A percentile compares a stretch with the other conserved stretches of the same genome.
phyloP scores from a whole-genome alignment of 164 flowering plant genomes.

The Magnolia kwangsiensis region DNA sequence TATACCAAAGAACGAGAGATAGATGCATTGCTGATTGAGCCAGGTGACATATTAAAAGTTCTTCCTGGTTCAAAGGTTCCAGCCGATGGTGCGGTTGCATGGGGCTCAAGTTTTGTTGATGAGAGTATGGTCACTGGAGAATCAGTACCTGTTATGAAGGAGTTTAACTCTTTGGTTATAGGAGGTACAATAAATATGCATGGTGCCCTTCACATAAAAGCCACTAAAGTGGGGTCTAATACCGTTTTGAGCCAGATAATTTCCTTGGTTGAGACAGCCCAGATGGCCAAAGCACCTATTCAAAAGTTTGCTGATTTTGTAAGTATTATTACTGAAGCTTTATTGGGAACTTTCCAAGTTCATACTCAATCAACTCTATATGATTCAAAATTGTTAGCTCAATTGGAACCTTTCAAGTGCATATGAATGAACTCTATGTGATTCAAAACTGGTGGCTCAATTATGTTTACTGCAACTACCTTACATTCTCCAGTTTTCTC shows the following conservation, averaged over 20 bases:
- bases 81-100: constrained; percentile 78
- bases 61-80: constrained; percentile 94
- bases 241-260: constrained; percentile 93
- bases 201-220: constrained; percentile 82
- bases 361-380: background rate
- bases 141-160: constrained; percentile 73
- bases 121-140: constrained; percentile 99
- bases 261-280: constrained; percentile 92
- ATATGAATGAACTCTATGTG: background rate
- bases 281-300: constrained; percentile 99
- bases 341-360: background rate
- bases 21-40: constrained; percentile 85
- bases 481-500: background rate
- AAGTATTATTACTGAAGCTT: constrained; percentile 29
- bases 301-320: constrained; percentile 98
- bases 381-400: background rate
- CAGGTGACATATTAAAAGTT: constrained; percentile 84
- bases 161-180: constrained; percentile 59
- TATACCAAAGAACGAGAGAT: constrained; percentile 71
- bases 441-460: background rate
- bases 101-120: constrained; percentile 95
- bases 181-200: constrained; percentile 97
- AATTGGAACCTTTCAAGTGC: too few species aligned
- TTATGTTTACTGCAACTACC: background rate
- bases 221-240: constrained; percentile 90